Evolutionary conservation across 257 asterid genomes (phyloP), one percentile per base, ranked within the genome.

Genomic region (Lycium ferocissimum): DNA sequence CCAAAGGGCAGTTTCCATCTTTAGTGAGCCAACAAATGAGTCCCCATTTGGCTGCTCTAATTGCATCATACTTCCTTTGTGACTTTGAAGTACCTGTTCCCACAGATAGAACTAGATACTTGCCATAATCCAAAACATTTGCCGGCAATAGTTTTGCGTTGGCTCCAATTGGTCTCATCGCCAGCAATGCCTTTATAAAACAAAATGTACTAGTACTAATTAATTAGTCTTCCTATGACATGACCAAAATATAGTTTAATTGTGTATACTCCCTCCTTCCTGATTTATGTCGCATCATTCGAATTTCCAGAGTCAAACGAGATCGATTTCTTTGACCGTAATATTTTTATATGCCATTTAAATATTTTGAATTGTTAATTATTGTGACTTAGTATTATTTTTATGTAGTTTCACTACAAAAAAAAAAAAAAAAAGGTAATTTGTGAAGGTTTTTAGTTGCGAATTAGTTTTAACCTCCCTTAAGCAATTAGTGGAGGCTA

Each of bases 11-110:
- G 14, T 63, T 82, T 61, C 85, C 61, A 15, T 82, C 61, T 61
- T 51, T 63, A 65, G n/a, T 22, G 14, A 82, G 75, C 79, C 85
- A 82, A 12, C 79, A 43, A 71, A 38, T 20, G 45, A 82, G 37
- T 40, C 85, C 85, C 85, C 76, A 82, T 20, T 82, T 63, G 9
- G 79, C 66, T 49, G 66, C 66, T 49, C 8, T 82, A 22, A 26
- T 49, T 40, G 80, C 85, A 33, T 35, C 57, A 10, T 82, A 82
- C 22, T n/a, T 82, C 65, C 40, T 45, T 49, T 82, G 63, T 20
- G 78, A 62, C 66, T 66, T 82, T 9, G 63, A 22, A 20, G 63
- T 83, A 20, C 40, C 85, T 43, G 78, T 67, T 66, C 62, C 63
- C 12, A 83, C 66, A 35, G 85, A 83, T 38, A 67, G 15, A n/a